Percentiles rank a stretch among this genome's conserved stretches.
phyloP scores from a whole-genome alignment of 2,329 filamentous ascomycete species.

The Coniella vitis region DNA sequence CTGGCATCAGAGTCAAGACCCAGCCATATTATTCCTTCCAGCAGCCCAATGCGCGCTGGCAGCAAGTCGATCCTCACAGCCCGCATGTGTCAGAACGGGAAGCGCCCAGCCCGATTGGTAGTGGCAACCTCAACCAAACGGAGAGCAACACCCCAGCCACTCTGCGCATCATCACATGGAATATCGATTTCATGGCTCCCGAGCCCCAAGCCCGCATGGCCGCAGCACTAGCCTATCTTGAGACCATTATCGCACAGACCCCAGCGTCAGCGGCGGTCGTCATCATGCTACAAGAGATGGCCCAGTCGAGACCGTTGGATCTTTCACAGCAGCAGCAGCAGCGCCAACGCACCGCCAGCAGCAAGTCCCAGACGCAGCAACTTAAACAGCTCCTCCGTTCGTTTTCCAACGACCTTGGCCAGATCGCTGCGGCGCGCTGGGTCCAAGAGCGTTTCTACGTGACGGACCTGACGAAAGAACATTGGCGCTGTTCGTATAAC shows the following conservation, averaged over 20 bases:
- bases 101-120: not conserved
- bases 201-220: constrained; percentile 21
- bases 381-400: too few relatives aligned
- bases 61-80: too few relatives aligned
- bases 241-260: constrained; percentile 7
- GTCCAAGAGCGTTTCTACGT: constrained; percentile 37
- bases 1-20: too few relatives aligned
- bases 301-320: constrained; percentile 1
- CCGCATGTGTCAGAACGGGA: too few relatives aligned
- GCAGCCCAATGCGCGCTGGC: too few relatives aligned
- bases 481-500: constrained; percentile 38
- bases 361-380: too few relatives aligned
- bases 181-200: constrained; percentile 29
- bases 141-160: constrained; percentile 17
- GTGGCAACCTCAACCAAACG: not conserved
- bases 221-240: constrained; percentile 21
- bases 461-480: constrained; percentile 33
- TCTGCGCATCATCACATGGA: constrained; percentile 25
- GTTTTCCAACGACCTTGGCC: constrained; percentile 31
- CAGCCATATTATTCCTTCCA: too few relatives aligned
- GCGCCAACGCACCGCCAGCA: constrained; percentile 17
- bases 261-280: constrained; percentile 25
- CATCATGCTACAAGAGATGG: constrained; percentile 44
- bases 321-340: not conserved
- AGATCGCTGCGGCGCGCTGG: constrained; percentile 37